Conservation (phyloP, 202 grass and related monocot species). For the Bolboschoenoplectus hybrid region DNA sequence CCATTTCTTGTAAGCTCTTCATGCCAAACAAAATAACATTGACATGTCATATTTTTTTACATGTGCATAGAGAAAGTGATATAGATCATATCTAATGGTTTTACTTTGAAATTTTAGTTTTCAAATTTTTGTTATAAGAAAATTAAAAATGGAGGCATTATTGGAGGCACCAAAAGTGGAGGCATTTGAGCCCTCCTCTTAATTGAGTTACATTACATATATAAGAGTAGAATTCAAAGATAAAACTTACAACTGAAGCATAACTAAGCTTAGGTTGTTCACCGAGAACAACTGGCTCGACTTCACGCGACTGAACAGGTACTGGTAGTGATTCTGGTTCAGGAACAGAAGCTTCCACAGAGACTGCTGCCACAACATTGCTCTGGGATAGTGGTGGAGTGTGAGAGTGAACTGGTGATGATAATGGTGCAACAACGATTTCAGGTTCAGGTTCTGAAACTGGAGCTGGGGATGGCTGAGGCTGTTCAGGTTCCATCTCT, state of each 20-base stretch:
- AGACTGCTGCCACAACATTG: not conserved
- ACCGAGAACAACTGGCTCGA: constrained; percentile 46
- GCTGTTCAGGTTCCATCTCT: constrained; percentile 47
- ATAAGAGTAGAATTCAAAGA: constrained; percentile 26
- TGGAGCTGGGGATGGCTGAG: constrained; percentile 36
- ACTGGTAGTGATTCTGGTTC: constrained; percentile 35
- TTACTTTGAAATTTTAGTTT: too few relatives aligned
- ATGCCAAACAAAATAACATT: too few relatives aligned
- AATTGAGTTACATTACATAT: constrained; percentile 16
- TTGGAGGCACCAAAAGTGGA: too few relatives aligned
- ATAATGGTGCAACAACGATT: constrained; percentile 20
- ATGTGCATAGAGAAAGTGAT: too few relatives aligned
- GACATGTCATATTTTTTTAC: too few relatives aligned
- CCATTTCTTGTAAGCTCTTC: too few relatives aligned
- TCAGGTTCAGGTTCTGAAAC: constrained; percentile 37
- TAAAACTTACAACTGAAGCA: constrained; percentile 73
- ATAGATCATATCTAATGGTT: too few relatives aligned
- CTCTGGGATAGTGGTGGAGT: constrained; percentile 7
- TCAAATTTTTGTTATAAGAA: too few relatives aligned
- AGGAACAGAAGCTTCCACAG: constrained; percentile 42
- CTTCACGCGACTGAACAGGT: constrained; percentile 33
- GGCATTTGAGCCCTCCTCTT: too few relatives aligned
- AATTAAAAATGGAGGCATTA: too few relatives aligned
- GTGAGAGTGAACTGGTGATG: constrained; percentile 4
- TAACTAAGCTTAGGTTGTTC: constrained; percentile 76